Conservation (phyloP, 805 yeast species). For the Candida orba region DNA sequence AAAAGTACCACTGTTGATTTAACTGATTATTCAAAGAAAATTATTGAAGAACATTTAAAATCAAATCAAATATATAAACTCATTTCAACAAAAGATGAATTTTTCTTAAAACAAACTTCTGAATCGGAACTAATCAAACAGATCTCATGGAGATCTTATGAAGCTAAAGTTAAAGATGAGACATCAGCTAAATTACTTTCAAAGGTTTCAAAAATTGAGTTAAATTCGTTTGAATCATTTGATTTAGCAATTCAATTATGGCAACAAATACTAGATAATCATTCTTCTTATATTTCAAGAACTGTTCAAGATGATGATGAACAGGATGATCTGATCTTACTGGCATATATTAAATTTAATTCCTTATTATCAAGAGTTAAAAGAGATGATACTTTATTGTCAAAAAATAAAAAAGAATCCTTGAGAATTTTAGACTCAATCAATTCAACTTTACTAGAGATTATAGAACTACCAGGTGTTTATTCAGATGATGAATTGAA, state of each 20-base stretch:
- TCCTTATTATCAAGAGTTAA: conserved; percentile 57
- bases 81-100: conserved; percentile 28
- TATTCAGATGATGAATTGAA: conserved; percentile 70
- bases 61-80: conserved; percentile 32
- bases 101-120: conserved; percentile 16
- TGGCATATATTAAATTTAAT: conserved; percentile 70
- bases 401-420: conserved; percentile 26
- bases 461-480: conserved; percentile 86
- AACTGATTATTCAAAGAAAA: conserved; percentile 39
- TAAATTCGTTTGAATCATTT: conserved; percentile 36
- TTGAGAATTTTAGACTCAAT: conserved; percentile 35
- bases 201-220: conserved; percentile 29
- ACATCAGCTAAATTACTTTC: conserved; percentile 59
- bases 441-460: conserved; percentile 44
- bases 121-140: conserved; percentile 34
- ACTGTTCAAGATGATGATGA: conserved; percentile 43
- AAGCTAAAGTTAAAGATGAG: conserved; percentile 60
- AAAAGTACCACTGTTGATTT: conserved; percentile 36
- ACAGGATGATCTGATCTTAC: conserved; percentile 66
- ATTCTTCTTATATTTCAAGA: conserved; percentile 47
- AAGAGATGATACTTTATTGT: conserved; percentile 45
- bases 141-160: conserved; percentile 51
- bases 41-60: conserved; percentile 25
- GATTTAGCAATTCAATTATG: conserved; percentile 56
- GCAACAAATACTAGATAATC: conserved; percentile 62